Evolutionary conservation across 805 yeast species (phyloP), one percentile per base, ranked within the genome.

Genomic region (Dipodascus albidus): DNA sequence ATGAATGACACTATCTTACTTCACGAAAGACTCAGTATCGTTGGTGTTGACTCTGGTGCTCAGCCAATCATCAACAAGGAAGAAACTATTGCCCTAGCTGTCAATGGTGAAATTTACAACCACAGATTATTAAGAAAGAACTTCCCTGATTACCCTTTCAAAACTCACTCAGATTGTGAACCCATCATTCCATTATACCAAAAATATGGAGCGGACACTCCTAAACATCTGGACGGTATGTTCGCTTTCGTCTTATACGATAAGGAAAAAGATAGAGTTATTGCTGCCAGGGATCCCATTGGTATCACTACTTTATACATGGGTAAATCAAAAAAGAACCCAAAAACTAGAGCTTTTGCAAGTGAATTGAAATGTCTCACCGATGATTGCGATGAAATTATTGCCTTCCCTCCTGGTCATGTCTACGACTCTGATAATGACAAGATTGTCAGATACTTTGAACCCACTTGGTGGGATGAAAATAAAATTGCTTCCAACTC

Each of bases 381-480:
- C 53, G 97, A 89, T 64, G 96, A 88, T 73, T 93, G 99, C 77
- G 99, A 93, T 70, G 78, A 79, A 56, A 90, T 93, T 69, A 67
- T 74, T 56, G 93, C 96, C 23, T 93, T 93, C 89, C 98, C 98
- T 53, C 99, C 99, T 38, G 99, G 99, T 56, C 97, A 93, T 67
- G 83, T 90, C 52, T 93, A 87, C 70, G 99, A 93, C 73, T 88
- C 97, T 55, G 76, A 77, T 58, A 87, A 96, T 54, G 97, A 85
- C 71, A 70, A 87, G 70, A 66, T 86, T 64, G 83, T 89, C 17
- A 81, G 98, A 68, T 93, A 90, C 74, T 93, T 82, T 80, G 76
- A 78, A 59, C 99, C 99, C 62, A 70, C 83, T 53, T 93, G 99
- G 99, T 85, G 95, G 86, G 95, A 90, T 66, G 95, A 78, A 60